Conservation (phyloP, 495 filamentous ascomycete genomes). For the Bryoglossum gracile region DNA sequence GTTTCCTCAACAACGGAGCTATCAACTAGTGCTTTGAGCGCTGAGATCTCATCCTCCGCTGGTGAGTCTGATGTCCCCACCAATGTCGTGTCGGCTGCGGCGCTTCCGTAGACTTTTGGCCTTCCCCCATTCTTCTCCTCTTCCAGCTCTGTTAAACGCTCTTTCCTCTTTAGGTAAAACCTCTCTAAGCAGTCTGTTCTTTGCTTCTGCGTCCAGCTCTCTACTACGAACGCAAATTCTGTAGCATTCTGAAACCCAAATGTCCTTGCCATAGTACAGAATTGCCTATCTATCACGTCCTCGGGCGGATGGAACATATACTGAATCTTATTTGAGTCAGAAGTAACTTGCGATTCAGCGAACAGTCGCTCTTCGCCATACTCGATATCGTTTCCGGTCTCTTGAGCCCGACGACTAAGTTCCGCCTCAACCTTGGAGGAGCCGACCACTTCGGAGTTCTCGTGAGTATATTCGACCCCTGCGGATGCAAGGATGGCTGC, state of each 20-base stretch:
- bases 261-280: constrained; percentile 78
- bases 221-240: constrained; percentile 90
- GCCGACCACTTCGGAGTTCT: constrained; percentile 93
- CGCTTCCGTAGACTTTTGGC: no score
- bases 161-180: constrained; percentile 59
- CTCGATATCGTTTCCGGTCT: constrained; percentile 45
- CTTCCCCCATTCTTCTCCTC: no score
- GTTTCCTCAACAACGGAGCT: constrained; percentile 11
- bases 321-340: constrained; percentile 30
- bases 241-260: constrained; percentile 70
- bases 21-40: no score
- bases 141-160: constrained; percentile 29
- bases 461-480: constrained; percentile 91
- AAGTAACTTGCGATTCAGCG: constrained; percentile 28
- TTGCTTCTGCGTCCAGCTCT: constrained; percentile 86
- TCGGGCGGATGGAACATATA: constrained; percentile 70
- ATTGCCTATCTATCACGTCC: constrained; percentile 72
- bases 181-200: constrained; percentile 68
- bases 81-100: no score
- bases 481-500: constrained; percentile 83
- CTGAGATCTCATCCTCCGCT: no score
- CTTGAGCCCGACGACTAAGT: constrained; percentile 67
- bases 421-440: constrained; percentile 76
- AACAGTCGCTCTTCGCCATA: constrained; percentile 45
- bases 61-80: no score